phyloP scores from a whole-genome alignment of 441 rosid species.

The Populus trichocarpa region DNA sequence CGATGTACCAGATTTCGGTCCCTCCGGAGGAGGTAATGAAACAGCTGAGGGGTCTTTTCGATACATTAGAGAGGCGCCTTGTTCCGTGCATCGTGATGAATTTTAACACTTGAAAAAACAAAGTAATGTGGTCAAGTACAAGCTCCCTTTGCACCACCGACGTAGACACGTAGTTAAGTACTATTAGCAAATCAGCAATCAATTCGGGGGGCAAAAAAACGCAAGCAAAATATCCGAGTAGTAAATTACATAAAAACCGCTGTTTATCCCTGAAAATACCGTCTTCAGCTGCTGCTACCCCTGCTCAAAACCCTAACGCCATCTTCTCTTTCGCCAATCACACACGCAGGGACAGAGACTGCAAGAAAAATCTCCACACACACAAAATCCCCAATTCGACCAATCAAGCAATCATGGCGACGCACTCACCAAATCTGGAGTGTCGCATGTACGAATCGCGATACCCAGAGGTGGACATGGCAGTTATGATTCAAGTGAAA shows the following conservation, averaged over 20 bases:
- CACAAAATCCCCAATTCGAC: background rate
- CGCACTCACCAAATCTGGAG: conserved; percentile 64
- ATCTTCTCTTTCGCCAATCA: conserved; percentile 12
- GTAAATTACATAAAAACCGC: background rate
- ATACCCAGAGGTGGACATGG: conserved; percentile 97
- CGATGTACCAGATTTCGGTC: too few relatives aligned
- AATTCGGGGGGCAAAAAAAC: background rate
- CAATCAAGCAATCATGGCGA: conserved; percentile 35
- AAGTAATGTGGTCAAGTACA: too few relatives aligned
- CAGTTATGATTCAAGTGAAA: conserved; percentile 98
- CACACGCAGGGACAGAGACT: background rate
- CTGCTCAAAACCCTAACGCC: conserved; percentile 27
- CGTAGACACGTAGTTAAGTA: too few relatives aligned
- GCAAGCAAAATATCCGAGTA: background rate
- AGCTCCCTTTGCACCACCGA: too few relatives aligned
- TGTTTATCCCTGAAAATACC: background rate
- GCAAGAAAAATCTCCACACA: conserved; percentile 11
- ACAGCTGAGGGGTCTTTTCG: too few relatives aligned
- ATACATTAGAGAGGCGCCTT: too few relatives aligned
- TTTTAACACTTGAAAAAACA: too few relatives aligned
- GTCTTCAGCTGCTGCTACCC: background rate
- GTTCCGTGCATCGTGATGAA: too few relatives aligned
- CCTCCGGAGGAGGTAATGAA: too few relatives aligned
- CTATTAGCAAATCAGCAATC: too few relatives aligned
- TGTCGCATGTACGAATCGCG: conserved; percentile 92